Percentiles rank a stretch among this genome's conserved stretches.
Conservation (phyloP, 2,329 filamentous ascomycete species). For the Phaeoacremonium minimum region DNA sequence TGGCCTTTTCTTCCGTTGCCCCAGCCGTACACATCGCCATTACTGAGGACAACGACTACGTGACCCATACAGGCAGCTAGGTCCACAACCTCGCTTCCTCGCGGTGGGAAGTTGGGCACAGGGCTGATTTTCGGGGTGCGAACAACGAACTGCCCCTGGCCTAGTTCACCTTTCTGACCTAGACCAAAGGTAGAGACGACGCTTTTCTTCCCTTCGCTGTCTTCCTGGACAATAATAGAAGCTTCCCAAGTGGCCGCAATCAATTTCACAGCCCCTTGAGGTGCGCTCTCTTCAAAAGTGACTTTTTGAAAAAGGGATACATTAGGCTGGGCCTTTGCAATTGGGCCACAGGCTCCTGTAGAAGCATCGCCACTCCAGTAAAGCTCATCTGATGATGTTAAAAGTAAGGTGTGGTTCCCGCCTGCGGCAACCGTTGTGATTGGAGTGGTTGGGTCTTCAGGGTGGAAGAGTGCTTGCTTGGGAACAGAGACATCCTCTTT, state of each 20-base stretch:
- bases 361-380: conserved; percentile 61
- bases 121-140: conserved; percentile 40
- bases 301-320: conserved; percentile 33
- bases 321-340: conserved; percentile 17
- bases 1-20: conserved; percentile 84
- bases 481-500: conserved; percentile 66
- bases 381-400: conserved; percentile 54
- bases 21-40: conserved; percentile 83
- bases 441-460: conserved; percentile 25
- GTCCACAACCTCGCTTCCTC: conserved; percentile 52
- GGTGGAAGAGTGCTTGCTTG: conserved; percentile 54
- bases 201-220: conserved; percentile 35
- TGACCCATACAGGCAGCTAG: conserved; percentile 76
- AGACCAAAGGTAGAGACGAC: conserved; percentile 61
- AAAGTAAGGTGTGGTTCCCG: conserved; percentile 81
- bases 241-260: conserved; percentile 78
- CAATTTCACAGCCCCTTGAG: conserved; percentile 24
- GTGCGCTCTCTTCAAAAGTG: conserved; percentile 25
- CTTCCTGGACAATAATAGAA: conserved; percentile 54
- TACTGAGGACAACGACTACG: conserved; percentile 65
- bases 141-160: conserved; percentile 51
- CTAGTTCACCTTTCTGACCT: conserved; percentile 69
- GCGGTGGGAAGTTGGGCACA: conserved; percentile 63
- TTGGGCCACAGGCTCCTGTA: conserved; percentile 50
- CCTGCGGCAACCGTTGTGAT: conserved; percentile 52